These are phyloP conservation scores for Cyberlindnera euphorbiiphila DNA, from an alignment of 805 yeast species.

Conservation along the genomic window DNA sequence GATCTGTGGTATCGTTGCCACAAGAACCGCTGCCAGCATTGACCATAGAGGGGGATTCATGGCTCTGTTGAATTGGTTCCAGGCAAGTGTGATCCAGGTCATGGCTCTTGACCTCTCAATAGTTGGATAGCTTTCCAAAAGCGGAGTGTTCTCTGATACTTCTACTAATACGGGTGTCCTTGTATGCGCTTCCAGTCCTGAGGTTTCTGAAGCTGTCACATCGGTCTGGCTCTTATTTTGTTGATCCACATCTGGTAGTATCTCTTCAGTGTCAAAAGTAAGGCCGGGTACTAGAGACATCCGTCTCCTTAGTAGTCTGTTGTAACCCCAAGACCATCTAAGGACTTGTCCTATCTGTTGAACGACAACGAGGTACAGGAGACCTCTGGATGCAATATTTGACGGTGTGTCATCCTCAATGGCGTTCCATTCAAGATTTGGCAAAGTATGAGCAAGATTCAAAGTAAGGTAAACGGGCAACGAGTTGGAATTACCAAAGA, in stretches of 20 bases:
- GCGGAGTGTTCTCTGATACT: not conserved
- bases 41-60: slow-evolving; percentile 87
- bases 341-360: slow-evolving; percentile 81
- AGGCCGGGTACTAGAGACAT: not conserved
- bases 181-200: too few species aligned
- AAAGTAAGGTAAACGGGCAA: slow-evolving; percentile 89
- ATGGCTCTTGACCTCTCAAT: too few species aligned
- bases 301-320: slow-evolving; percentile 57
- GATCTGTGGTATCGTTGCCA: slow-evolving; percentile 61
- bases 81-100: slow-evolving; percentile 25
- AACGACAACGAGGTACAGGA: slow-evolving; percentile 66
- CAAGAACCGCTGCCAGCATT: slow-evolving; percentile 62
- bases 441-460: slow-evolving; percentile 71
- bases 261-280: not conserved
- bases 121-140: not conserved
- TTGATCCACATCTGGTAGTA: too few species aligned
- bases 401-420: slow-evolving; percentile 62
- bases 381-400: slow-evolving; percentile 74
- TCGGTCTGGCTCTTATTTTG: too few species aligned
- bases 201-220: too few species aligned
- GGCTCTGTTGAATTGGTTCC: too few species aligned
- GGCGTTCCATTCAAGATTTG: slow-evolving; percentile 73
- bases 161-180: too few species aligned
- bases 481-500: slow-evolving; percentile 93
- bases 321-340: slow-evolving; percentile 88